Evolutionary conservation across 768 basidiomycete genomes (phyloP).

Genomic region (Pulveroboletus sp.): DNA sequence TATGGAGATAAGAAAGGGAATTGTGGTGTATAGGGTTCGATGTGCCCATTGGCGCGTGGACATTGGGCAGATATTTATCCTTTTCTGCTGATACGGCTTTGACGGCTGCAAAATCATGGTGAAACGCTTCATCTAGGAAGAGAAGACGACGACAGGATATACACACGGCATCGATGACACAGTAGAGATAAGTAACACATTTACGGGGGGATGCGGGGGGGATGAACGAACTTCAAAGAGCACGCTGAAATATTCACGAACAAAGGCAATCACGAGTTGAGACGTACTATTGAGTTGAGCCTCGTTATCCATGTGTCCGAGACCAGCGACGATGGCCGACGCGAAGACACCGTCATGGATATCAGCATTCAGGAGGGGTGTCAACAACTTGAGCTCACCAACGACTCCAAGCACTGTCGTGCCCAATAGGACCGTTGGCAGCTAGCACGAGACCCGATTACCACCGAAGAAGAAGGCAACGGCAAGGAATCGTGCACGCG

Average conservation of each 20-base stretch:
- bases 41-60: no score
- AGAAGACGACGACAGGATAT: no score
- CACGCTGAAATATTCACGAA: constrained; percentile 30
- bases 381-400: constrained; percentile 2
- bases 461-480: no score
- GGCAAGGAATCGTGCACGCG: no score
- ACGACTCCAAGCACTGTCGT: constrained; percentile 16
- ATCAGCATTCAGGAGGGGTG: constrained; percentile 26
- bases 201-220: neutral
- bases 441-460: neutral
- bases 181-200: constrained; percentile 33
- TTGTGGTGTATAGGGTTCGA: no score
- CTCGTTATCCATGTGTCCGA: constrained; percentile 49
- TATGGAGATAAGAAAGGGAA: no score
- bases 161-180: no score
- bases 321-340: constrained; percentile 62
- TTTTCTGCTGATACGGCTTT: no score
- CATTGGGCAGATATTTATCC: no score
- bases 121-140: no score
- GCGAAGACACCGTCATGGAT: constrained; percentile 49
- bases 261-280: constrained; percentile 47
- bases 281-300: constrained; percentile 57
- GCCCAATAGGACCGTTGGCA: constrained; percentile 12
- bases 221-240: neutral
- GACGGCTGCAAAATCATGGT: no score